These are phyloP conservation scores for Fusarium aywerte DNA, from an alignment of 2,329 filamentous ascomycete species.

Conservation along the genomic window DNA sequence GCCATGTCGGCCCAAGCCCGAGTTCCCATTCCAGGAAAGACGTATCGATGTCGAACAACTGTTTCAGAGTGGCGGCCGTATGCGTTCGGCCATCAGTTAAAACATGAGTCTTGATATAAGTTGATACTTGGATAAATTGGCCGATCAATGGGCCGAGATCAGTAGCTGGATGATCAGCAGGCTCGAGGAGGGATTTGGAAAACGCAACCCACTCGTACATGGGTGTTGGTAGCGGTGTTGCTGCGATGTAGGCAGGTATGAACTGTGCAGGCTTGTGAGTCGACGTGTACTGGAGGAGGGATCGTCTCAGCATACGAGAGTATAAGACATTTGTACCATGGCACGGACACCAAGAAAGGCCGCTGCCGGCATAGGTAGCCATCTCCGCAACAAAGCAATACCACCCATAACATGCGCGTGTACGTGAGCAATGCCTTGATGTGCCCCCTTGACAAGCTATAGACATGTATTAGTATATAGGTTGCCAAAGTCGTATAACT, in stretches of 20 bases:
- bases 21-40: constrained; percentile 55
- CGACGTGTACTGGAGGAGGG: neutral
- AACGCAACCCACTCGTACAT: constrained; percentile 58
- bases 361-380: constrained; percentile 53
- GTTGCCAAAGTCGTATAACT: neutral
- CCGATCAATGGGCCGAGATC: constrained; percentile 56
- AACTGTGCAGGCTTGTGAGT: constrained; percentile 50
- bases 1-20: constrained; percentile 51
- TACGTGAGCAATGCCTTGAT: constrained; percentile 61
- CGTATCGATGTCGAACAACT: constrained; percentile 55
- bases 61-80: constrained; percentile 52
- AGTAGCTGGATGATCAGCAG: constrained; percentile 53
- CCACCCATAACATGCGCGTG: constrained; percentile 69
- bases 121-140: constrained; percentile 55
- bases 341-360: constrained; percentile 60
- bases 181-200: constrained; percentile 50
- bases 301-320: constrained; percentile 57
- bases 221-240: constrained; percentile 53
- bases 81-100: constrained; percentile 53
- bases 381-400: constrained; percentile 64
- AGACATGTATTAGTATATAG: constrained; percentile 30
- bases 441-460: constrained; percentile 59
- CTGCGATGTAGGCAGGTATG: constrained; percentile 57
- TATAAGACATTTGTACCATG: constrained; percentile 66
- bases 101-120: constrained; percentile 49